A percentile compares a stretch with the other conserved stretches of the same genome.
These are phyloP conservation scores for Colletotrichum sp. DNA, from an alignment of 2,329 filamentous ascomycete species.

Conservation along the genomic window DNA sequence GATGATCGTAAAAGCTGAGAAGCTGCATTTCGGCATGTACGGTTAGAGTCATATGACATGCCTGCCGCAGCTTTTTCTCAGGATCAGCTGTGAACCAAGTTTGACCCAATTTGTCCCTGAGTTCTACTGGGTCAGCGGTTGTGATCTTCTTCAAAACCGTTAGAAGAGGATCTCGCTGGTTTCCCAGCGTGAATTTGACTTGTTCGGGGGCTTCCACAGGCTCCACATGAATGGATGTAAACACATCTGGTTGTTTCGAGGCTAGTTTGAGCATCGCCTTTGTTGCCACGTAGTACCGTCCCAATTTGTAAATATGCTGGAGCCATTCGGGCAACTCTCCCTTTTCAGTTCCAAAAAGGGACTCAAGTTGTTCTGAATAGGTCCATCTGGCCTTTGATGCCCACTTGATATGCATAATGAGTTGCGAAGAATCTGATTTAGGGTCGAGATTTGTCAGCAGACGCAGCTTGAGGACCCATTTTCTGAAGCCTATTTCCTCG, in stretches of 20 bases:
- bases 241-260: conserved; percentile 24
- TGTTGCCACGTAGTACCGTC: conserved; percentile 28
- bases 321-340: conserved; percentile 10
- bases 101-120: not conserved
- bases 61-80: conserved; percentile 23
- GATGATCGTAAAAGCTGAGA: conserved; percentile 32
- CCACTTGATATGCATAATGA: no score
- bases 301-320: conserved; percentile 26
- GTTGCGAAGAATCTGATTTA: no score
- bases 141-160: not conserved
- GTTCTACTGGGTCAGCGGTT: not conserved
- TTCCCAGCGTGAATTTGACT: not conserved
- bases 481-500: no score
- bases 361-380: conserved; percentile 25
- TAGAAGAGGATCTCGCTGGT: not conserved
- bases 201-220: not conserved
- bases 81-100: conserved; percentile 3
- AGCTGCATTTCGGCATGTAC: conserved; percentile 37
- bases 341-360: conserved; percentile 12
- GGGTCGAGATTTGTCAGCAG: not conserved
- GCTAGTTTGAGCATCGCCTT: conserved; percentile 33
- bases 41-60: conserved; percentile 26
- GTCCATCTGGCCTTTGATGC: conserved; percentile 28
- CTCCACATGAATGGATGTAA: conserved; percentile 24
- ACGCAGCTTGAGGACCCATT: not conserved